These are phyloP conservation scores for Suzukiozyma palmioleophila DNA, from an alignment of 1,139 yeast species.

Conservation along the genomic window DNA sequence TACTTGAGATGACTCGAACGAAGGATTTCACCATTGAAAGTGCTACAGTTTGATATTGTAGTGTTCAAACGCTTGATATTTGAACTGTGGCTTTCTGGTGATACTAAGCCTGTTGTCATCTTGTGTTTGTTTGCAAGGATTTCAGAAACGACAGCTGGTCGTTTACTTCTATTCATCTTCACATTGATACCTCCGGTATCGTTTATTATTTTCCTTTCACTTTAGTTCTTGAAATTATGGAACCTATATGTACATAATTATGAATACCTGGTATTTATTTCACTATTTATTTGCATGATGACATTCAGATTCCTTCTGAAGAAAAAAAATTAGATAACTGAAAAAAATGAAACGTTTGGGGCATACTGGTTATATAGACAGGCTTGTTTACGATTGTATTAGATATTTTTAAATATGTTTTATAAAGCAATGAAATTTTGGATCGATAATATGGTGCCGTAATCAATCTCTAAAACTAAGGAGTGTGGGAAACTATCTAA, in stretches of 20 bases:
- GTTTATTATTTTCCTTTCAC: neutral
- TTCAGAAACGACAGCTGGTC: neutral
- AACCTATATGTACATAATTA: neutral
- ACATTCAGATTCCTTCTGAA: neutral
- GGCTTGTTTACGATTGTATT: neutral
- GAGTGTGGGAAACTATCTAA: no score
- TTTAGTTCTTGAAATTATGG: neutral
- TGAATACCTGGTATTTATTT: neutral
- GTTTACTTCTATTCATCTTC: neutral
- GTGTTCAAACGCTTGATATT: neutral
- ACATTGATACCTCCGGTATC: neutral
- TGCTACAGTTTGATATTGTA: neutral
- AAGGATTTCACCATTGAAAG: neutral
- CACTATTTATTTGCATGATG: neutral
- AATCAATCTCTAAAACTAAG: no score
- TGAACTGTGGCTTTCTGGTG: neutral
- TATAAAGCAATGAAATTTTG: neutral
- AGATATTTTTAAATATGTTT: neutral
- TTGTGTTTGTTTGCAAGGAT: neutral
- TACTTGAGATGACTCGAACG: slow-evolving; percentile 2
- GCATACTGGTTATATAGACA: neutral
- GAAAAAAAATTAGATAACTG: no score
- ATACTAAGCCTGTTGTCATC: neutral
- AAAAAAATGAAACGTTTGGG: neutral
- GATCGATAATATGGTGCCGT: no score